A percentile compares a stretch with the other conserved stretches of the same genome.
Conservation (phyloP, 2,329 filamentous ascomycete genomes). For the Colletotrichum sp. region DNA sequence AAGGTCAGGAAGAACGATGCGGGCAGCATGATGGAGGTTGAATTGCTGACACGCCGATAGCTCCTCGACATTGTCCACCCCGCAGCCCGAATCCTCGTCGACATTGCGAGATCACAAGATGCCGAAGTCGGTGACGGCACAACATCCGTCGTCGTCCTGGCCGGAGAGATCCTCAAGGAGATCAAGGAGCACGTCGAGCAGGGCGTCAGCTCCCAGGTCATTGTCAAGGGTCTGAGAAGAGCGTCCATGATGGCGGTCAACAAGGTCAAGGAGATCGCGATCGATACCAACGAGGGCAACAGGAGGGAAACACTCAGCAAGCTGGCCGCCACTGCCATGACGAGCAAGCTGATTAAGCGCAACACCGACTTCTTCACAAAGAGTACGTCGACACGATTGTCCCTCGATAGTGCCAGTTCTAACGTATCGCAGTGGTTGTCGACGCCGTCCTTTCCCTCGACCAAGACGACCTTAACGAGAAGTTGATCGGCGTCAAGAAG, state of each 20-base stretch:
- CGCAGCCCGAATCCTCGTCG: conserved; percentile 94
- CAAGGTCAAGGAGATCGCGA: conserved; percentile 97
- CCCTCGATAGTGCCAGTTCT: not conserved
- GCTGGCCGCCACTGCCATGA: conserved; percentile 96
- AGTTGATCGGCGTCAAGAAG: conserved; percentile 98
- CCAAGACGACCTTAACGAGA: conserved; percentile 97
- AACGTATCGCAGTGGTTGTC: conserved; percentile 78
- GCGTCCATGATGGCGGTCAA: conserved; percentile 92
- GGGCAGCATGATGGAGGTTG: not conserved
- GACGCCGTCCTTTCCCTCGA: conserved; percentile 95
- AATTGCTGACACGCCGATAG: conserved; percentile 45
- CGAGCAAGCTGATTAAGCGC: conserved; percentile 97
- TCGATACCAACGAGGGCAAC: conserved; percentile 82
- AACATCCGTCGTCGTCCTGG: conserved; percentile 94
- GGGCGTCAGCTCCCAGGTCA: conserved; percentile 95
- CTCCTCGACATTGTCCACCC: conserved; percentile 98
- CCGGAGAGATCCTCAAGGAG: conserved; percentile 98
- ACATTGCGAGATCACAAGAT: conserved; percentile 98
- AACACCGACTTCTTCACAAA: conserved; percentile 98
- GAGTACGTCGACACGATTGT: conserved; percentile 61
- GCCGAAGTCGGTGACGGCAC: conserved; percentile 98
- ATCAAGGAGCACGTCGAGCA: conserved; percentile 95
- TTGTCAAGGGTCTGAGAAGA: conserved; percentile 93
- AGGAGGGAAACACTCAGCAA: conserved; percentile 88
- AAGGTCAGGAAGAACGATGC: conserved; percentile 64